These are phyloP conservation scores for Aegilops longissima DNA, from an alignment of 176 grass and related monocot species.

Conservation along the genomic window DNA sequence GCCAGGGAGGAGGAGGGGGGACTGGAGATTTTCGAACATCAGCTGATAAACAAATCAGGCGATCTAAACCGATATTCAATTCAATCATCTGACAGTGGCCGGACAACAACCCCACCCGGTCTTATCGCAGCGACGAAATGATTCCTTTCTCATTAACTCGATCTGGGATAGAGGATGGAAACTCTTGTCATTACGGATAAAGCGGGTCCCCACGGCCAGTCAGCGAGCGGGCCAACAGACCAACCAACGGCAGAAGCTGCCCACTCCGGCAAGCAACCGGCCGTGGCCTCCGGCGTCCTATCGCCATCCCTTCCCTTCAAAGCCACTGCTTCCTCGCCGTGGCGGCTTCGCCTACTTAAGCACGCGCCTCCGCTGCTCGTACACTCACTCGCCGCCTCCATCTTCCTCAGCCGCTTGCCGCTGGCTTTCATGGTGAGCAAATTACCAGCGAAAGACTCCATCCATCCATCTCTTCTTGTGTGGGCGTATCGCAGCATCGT, in stretches of 20 bases:
- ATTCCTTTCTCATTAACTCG: background rate
- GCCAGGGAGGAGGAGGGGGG: no score
- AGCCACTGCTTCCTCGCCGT: slow-evolving; percentile 34
- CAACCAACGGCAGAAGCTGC: slow-evolving; percentile 15
- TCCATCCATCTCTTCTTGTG: background rate
- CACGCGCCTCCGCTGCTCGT: background rate
- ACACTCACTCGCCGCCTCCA: background rate
- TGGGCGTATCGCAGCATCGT: background rate
- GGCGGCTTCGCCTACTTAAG: slow-evolving; percentile 38
- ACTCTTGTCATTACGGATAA: background rate
- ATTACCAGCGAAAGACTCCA: background rate
- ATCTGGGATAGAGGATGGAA: background rate
- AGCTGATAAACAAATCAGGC: background rate
- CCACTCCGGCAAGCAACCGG: slow-evolving; percentile 32
- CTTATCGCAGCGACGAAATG: background rate
- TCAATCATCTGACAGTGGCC: background rate
- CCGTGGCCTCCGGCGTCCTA: slow-evolving; percentile 25
- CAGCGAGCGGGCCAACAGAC: background rate
- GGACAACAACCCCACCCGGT: background rate
- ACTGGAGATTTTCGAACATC: no score
- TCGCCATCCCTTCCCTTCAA: slow-evolving; percentile 47
- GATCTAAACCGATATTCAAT: background rate
- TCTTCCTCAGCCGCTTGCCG: background rate
- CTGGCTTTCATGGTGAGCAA: slow-evolving; percentile 33
- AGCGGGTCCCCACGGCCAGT: background rate